Evolutionary conservation across 768 basidiomycete species (phyloP).

Genomic region (Amanita pseudoporphyria): DNA sequence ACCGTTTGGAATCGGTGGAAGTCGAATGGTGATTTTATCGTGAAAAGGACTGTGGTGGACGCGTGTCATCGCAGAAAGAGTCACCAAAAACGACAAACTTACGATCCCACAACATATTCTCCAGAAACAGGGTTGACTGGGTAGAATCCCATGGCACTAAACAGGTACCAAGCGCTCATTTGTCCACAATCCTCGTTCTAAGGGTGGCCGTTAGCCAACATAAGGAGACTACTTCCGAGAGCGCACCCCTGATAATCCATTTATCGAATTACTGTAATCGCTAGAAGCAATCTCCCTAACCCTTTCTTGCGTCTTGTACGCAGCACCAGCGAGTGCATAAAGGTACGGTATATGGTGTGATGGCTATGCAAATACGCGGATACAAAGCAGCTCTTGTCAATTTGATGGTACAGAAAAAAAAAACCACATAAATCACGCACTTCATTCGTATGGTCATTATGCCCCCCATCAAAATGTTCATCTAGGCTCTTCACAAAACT

Average conservation of each 20-base stretch:
- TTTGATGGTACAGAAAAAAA: too few relatives aligned
- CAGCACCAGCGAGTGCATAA: slow-evolving; percentile 63
- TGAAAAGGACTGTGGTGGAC: slow-evolving; percentile 32
- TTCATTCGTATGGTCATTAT: slow-evolving; percentile 81
- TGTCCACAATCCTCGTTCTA: slow-evolving; percentile 88
- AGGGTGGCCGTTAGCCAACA: background rate
- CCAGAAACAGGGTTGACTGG: slow-evolving; percentile 75
- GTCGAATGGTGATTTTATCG: slow-evolving; percentile 40
- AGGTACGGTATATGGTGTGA: slow-evolving; percentile 84
- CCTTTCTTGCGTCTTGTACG: slow-evolving; percentile 62
- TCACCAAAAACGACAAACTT: slow-evolving; percentile 14
- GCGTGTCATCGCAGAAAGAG: background rate
- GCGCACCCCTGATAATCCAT: slow-evolving; percentile 63
- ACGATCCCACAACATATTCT: slow-evolving; percentile 72
- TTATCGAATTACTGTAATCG: slow-evolving; percentile 60
- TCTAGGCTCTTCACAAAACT: slow-evolving; percentile 62
- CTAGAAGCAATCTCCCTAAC: slow-evolving; percentile 53
- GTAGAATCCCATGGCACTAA: slow-evolving; percentile 77
- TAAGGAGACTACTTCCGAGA: background rate
- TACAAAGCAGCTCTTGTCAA: background rate
- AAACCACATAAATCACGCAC: slow-evolving; percentile 20
- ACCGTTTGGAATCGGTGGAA: slow-evolving; percentile 29
- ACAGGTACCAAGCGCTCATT: slow-evolving; percentile 87
- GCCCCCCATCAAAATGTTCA: slow-evolving; percentile 46
- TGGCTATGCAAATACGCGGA: slow-evolving; percentile 32